phyloP scores from a whole-genome alignment of 345 rosid genomes.

The Lumnitzera racemosa region DNA sequence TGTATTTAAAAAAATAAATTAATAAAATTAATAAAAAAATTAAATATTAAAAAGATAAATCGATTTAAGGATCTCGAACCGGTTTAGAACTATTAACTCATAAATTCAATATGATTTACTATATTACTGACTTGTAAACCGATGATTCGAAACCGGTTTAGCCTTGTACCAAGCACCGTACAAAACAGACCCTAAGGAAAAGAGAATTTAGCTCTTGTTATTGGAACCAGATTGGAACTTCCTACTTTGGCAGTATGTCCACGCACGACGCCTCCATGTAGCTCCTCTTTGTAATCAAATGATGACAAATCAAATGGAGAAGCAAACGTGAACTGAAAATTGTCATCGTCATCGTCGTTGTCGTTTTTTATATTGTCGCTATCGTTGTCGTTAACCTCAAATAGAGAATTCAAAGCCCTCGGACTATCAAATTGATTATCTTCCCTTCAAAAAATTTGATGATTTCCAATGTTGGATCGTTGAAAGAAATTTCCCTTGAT shows the following conservation, averaged over 20 bases:
- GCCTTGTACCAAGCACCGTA: too few relatives aligned
- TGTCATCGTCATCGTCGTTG: constrained; percentile 17
- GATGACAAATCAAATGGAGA: constrained; percentile 59
- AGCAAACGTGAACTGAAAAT: constrained; percentile 47
- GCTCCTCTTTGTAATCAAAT: constrained; percentile 65
- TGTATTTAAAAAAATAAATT: too few relatives aligned
- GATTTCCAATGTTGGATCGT: constrained; percentile 40
- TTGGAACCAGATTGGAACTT: constrained; percentile 64
- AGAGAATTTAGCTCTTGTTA: not conserved
- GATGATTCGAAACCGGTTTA: too few relatives aligned
- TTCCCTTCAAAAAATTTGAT: constrained; percentile 43
- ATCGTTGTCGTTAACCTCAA: constrained; percentile 26
- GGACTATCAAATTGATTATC: constrained; percentile 39
- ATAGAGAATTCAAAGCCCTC: too few relatives aligned
- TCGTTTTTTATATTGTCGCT: constrained; percentile 13
- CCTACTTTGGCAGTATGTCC: constrained; percentile 59
- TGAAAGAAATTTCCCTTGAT: constrained; percentile 48
- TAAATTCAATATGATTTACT: too few relatives aligned
- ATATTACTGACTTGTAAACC: too few relatives aligned
- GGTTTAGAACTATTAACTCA: too few relatives aligned
- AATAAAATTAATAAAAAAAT: too few relatives aligned
- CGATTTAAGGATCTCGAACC: too few relatives aligned
- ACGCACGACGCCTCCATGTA: constrained; percentile 39
- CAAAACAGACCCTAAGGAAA: not conserved
- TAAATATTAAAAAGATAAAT: too few relatives aligned